phyloP scores from a whole-genome alignment of 768 basidiomycete species.

The Lactifluus pinguis region DNA sequence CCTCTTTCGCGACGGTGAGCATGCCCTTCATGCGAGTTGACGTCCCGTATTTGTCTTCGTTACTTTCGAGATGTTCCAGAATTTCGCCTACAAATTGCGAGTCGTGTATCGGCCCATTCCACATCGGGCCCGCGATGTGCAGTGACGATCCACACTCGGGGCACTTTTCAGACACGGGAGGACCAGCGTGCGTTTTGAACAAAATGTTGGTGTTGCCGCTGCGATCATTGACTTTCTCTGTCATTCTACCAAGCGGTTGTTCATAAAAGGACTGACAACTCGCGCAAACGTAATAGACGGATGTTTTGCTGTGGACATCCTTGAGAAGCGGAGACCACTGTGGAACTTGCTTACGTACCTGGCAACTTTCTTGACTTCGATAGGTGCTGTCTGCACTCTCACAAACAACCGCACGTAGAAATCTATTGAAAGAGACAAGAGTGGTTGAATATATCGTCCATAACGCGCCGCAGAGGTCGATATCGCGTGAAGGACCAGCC shows the following conservation, averaged over 20 bases:
- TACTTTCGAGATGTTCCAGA: constrained; percentile 57
- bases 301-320: constrained; percentile 56
- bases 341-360: constrained; percentile 41
- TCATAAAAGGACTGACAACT: constrained; percentile 75
- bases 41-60: constrained; percentile 65
- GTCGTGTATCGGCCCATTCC: constrained; percentile 85
- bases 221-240: constrained; percentile 48
- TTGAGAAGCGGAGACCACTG: neutral
- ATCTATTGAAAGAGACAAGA: constrained; percentile 89
- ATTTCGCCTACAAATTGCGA: constrained; percentile 63
- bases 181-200: constrained; percentile 69
- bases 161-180: constrained; percentile 58
- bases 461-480: constrained; percentile 86
- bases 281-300: constrained; percentile 75
- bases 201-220: constrained; percentile 49
- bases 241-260: constrained; percentile 75
- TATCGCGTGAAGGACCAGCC: constrained; percentile 80
- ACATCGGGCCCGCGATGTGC: constrained; percentile 95
- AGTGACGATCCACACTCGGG: constrained; percentile 71
- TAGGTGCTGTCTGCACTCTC: constrained; percentile 58
- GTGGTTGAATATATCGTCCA: constrained; percentile 83
- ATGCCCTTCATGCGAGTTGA: constrained; percentile 87
- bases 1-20: constrained; percentile 85
- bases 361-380: constrained; percentile 76
- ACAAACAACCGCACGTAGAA: constrained; percentile 95